Conservation (phyloP, 2,329 filamentous ascomycete species). For the Scortechinia acanthostroma region DNA sequence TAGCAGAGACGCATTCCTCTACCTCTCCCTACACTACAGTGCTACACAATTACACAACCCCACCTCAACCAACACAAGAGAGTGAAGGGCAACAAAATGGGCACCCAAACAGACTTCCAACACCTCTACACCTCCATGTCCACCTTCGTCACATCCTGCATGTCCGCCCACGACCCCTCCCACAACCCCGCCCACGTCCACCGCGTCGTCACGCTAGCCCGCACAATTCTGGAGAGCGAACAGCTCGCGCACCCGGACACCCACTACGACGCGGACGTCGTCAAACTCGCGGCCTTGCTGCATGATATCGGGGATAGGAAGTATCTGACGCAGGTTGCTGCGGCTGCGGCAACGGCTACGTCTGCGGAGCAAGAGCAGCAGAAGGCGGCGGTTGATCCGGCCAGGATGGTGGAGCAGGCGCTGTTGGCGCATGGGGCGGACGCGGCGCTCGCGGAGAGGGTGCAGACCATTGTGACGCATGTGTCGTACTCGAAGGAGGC, state of each 20-base stretch:
- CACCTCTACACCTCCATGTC: too few relatives aligned
- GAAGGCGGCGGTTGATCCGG: slow-evolving; percentile 45
- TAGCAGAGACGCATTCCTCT: too few relatives aligned
- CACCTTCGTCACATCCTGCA: too few relatives aligned
- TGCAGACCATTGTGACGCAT: slow-evolving; percentile 68
- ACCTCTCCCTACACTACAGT: too few relatives aligned
- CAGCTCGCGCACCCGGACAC: background rate
- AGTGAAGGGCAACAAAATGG: too few relatives aligned
- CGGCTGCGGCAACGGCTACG: slow-evolving; percentile 13
- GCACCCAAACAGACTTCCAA: background rate
- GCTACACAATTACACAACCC: too few relatives aligned
- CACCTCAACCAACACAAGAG: too few relatives aligned
- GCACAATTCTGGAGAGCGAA: background rate
- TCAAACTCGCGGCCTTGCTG: slow-evolving; percentile 68
- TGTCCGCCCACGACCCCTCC: background rate
- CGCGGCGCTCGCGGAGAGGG: slow-evolving; percentile 47
- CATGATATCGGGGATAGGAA: slow-evolving; percentile 87
- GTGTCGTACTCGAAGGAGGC: slow-evolving; percentile 75
- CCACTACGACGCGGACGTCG: slow-evolving; percentile 17
- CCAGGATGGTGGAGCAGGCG: slow-evolving; percentile 39
- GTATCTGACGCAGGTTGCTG: slow-evolving; percentile 59
- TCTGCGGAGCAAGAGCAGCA: slow-evolving; percentile 11
- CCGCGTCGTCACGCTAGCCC: background rate
- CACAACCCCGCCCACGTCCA: background rate
- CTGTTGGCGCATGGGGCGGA: slow-evolving; percentile 46